Evolutionary conservation across 1,139 yeast genomes (phyloP).

Genomic region (Kodamaea suecica): DNA sequence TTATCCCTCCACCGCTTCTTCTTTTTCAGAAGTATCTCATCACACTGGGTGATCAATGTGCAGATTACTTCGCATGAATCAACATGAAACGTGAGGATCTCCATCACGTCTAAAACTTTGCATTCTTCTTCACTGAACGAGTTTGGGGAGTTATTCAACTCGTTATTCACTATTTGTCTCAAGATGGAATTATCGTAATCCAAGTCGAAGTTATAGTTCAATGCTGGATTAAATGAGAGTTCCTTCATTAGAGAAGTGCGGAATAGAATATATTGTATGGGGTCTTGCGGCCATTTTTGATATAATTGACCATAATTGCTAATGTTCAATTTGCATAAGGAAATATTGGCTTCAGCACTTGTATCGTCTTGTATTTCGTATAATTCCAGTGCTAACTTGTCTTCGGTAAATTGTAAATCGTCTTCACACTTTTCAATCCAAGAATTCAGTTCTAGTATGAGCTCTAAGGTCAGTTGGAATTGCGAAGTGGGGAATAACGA

Average conservation of each 20-base stretch:
- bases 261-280: slow-evolving; percentile 8
- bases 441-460: slow-evolving; percentile 6
- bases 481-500: slow-evolving; percentile 10
- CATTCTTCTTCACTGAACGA: slow-evolving; percentile 19
- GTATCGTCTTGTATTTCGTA: slow-evolving; percentile 10
- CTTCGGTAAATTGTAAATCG: slow-evolving; percentile 4
- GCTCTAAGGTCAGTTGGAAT: slow-evolving; percentile 5
- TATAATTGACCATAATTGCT: slow-evolving; percentile 10
- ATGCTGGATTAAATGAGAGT: slow-evolving; percentile 12
- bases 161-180: slow-evolving; percentile 15
- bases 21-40: slow-evolving; percentile 4
- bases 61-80: slow-evolving; percentile 11
- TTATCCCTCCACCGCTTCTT: too few species aligned
- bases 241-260: slow-evolving; percentile 15
- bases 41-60: slow-evolving; percentile 5
- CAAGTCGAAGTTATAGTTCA: slow-evolving; percentile 12
- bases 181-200: slow-evolving; percentile 18
- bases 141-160: slow-evolving; percentile 14
- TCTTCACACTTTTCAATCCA: slow-evolving; percentile 5
- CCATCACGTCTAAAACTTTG: slow-evolving; percentile 18
- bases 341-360: slow-evolving; percentile 9
- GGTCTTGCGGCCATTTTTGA: slow-evolving; percentile 6
- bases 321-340: slow-evolving; percentile 10
- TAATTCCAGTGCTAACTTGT: slow-evolving; percentile 5
- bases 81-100: slow-evolving; percentile 17